These are phyloP conservation scores for Podospora comata DNA, from an alignment of 495 filamentous ascomycete species.

Conservation along the genomic window DNA sequence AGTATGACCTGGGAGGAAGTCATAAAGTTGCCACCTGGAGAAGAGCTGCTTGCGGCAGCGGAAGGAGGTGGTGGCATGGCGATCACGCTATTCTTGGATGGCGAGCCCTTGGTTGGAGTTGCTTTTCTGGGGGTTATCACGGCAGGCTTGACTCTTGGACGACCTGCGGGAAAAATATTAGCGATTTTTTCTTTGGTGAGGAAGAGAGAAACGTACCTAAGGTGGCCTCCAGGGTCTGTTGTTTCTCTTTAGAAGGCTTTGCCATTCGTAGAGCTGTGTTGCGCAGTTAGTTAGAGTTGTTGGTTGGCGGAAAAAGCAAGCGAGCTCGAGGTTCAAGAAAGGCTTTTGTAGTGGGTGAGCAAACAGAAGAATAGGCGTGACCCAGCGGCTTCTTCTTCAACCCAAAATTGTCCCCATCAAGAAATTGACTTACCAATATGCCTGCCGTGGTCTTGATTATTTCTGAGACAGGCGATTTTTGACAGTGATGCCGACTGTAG, in stretches of 20 bases:
- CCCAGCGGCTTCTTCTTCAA: neutral
- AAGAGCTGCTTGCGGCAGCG: neutral
- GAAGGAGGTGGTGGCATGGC: neutral
- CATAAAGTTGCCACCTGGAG: slow-evolving; percentile 4
- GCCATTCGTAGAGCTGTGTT: slow-evolving; percentile 11
- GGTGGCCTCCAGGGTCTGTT: slow-evolving; percentile 28
- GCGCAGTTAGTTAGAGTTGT: neutral
- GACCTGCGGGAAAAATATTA: neutral
- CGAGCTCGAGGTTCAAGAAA: neutral
- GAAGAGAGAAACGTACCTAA: slow-evolving; percentile 14
- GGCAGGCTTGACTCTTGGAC: neutral
- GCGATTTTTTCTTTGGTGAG: neutral
- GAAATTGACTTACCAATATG: neutral
- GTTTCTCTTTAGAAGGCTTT: slow-evolving; percentile 15
- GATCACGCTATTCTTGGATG: neutral
- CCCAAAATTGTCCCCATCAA: neutral
- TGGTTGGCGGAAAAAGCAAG: neutral
- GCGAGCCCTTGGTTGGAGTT: neutral
- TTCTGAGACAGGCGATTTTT: neutral
- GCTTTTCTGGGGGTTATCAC: slow-evolving; percentile 3
- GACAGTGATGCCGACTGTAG: neutral
- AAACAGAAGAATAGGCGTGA: neutral
- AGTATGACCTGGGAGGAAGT: slow-evolving; percentile 13
- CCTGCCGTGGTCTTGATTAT: neutral
- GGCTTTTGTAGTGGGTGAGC: neutral